Conservation (phyloP, 805 yeast genomes). For the Phaffomyces opuntiae region DNA sequence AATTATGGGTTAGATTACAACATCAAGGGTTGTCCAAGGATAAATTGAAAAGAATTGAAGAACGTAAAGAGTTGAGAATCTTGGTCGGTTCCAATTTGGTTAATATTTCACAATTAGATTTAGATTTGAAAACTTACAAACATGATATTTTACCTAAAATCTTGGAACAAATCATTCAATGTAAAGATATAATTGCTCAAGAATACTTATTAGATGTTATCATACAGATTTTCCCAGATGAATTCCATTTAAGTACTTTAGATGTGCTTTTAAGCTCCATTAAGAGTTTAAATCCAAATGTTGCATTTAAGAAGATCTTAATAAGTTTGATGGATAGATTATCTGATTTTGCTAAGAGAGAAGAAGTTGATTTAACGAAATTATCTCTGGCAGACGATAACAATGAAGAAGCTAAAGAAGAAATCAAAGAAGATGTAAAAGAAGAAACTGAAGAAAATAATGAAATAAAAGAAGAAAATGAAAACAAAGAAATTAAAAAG, state of each 20-base stretch:
- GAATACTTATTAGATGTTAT: slow-evolving; percentile 86
- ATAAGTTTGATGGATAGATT: slow-evolving; percentile 68
- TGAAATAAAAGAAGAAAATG: slow-evolving; percentile 4
- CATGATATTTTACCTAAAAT: slow-evolving; percentile 64
- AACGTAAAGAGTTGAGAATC: slow-evolving; percentile 83
- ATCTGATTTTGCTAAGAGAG: slow-evolving; percentile 43
- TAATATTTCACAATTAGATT: slow-evolving; percentile 59
- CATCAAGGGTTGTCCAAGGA: slow-evolving; percentile 92
- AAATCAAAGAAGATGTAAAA: no score
- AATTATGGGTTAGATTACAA: slow-evolving; percentile 93
- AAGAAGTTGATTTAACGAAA: slow-evolving; percentile 21
- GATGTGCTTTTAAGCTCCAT: slow-evolving; percentile 60
- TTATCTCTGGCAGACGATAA: slow-evolving; percentile 13
- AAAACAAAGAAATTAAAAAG: slow-evolving; percentile 1
- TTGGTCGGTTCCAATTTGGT: slow-evolving; percentile 91
- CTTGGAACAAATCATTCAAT: slow-evolving; percentile 86
- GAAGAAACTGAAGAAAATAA: not conserved
- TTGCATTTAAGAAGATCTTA: slow-evolving; percentile 60
- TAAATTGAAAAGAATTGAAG: slow-evolving; percentile 61
- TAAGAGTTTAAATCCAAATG: slow-evolving; percentile 58
- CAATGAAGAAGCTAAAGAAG: no score
- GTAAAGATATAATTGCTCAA: slow-evolving; percentile 88
- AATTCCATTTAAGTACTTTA: slow-evolving; percentile 74
- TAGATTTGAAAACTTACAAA: slow-evolving; percentile 39
- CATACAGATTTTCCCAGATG: slow-evolving; percentile 92